Conservation (phyloP, 371 early-diverging fungal species). For the Homolaphlyctis polyrhiza region DNA sequence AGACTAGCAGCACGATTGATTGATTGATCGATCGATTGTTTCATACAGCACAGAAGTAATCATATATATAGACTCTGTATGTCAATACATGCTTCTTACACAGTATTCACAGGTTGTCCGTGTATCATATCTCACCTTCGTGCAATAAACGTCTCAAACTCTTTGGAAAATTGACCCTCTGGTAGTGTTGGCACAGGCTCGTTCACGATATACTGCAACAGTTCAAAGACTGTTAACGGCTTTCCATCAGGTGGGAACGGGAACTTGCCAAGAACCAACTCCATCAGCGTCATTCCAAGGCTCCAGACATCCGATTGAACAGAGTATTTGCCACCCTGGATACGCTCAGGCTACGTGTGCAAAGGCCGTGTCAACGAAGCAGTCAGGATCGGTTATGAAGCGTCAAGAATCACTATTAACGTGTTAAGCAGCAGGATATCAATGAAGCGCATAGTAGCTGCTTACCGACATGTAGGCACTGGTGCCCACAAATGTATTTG, state of each 20-base stretch:
- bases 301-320: conserved; percentile 95
- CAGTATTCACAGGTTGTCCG: background rate
- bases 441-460: conserved; percentile 12
- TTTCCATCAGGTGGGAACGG: conserved; percentile 60
- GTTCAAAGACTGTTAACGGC: conserved; percentile 73
- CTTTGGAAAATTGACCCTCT: conserved; percentile 61
- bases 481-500: conserved; percentile 93
- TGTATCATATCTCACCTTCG: conserved; percentile 52
- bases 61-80: too few relatives aligned
- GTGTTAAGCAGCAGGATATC: too few relatives aligned
- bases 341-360: conserved; percentile 91
- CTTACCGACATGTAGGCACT: conserved; percentile 92
- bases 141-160: conserved; percentile 73
- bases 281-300: conserved; percentile 88
- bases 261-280: conserved; percentile 84
- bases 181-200: conserved; percentile 87
- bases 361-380: background rate
- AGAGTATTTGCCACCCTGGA: conserved; percentile 84
- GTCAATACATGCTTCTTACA: background rate
- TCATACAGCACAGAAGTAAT: background rate
- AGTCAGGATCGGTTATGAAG: too few relatives aligned
- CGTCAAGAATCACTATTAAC: too few relatives aligned
- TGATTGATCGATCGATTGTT: too few relatives aligned
- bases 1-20: conserved; percentile 50
- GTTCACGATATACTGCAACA: conserved; percentile 88